A percentile compares a stretch with the other conserved stretches of the same genome.
Conservation (phyloP, 2,329 filamentous ascomycete species). For the Phoma sp. region DNA sequence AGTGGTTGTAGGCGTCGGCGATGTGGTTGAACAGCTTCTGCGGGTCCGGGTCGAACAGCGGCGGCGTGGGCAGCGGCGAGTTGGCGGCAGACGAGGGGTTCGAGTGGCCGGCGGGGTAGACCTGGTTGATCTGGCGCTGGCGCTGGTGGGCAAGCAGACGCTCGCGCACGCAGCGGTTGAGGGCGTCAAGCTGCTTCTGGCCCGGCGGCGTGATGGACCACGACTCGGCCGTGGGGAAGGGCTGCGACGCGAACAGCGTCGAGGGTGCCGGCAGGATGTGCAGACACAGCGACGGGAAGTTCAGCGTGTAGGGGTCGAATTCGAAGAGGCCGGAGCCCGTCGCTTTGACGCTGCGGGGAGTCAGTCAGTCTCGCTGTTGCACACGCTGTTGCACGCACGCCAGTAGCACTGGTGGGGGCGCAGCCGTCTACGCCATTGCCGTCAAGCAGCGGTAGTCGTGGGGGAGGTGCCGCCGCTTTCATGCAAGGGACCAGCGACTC, state of each 20-base stretch:
- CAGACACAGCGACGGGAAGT: conserved; percentile 84
- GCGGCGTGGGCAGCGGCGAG: conserved; percentile 46
- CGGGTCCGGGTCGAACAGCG: conserved; percentile 64
- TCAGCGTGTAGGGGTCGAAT: conserved; percentile 83
- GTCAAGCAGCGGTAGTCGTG: too few relatives aligned
- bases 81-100: conserved; percentile 36
- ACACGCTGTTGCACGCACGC: too few relatives aligned
- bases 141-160: conserved; percentile 60
- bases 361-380: conserved; percentile 1
- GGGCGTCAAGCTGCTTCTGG: conserved; percentile 73
- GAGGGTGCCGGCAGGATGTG: conserved; percentile 80
- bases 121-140: conserved; percentile 44
- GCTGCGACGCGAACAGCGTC: conserved; percentile 80
- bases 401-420: too few relatives aligned
- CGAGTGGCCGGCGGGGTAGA: conserved; percentile 37
- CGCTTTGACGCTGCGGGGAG: conserved; percentile 50
- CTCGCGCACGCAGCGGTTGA: conserved; percentile 70
- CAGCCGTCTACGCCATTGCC: too few relatives aligned
- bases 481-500: too few relatives aligned
- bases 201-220: conserved; percentile 82
- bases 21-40: conserved; percentile 76
- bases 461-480: too few relatives aligned
- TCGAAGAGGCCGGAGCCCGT: conserved; percentile 63
- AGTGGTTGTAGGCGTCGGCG: conserved; percentile 76
- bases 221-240: conserved; percentile 76